Base-by-base conservation (phyloP, 1,139 yeast genomes). In the Arxiozyma bovina region DNA sequence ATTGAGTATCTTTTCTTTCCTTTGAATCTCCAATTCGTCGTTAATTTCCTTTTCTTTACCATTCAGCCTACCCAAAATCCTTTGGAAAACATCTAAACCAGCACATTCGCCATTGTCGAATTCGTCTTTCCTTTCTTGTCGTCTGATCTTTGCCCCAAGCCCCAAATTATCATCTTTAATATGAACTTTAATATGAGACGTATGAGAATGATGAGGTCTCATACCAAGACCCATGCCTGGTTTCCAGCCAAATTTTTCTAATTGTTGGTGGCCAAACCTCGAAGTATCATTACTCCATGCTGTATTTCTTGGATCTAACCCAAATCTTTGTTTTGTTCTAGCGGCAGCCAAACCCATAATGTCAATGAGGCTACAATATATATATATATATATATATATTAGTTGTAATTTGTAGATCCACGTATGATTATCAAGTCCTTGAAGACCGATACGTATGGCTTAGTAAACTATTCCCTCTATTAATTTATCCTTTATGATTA, bases 221-320 rank as follows among this genome's bases (percentile, higher is more conserved):
- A 81, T 68, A 2, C 99, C 99, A 25, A 93, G 77, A 4, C 99
- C 98, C 59, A 77, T 73, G 15, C 99, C 99, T 1, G 96, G 95
- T 53, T 75, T 77, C 99, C 99, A 93, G 15, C 99, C 99, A 68
- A 84, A 75, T 62, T 81, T 83, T 58, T 83, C 82, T 55, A 93
- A 70, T 69, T 90, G 90, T 64, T 85, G 82, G 68, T 87, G 96
- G 1, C 99, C 99, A 66, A 93, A 93, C 56, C 96, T 74, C 9
- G 77, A 75, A 0, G 87, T 85, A 63, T 93, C 83, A 67, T 90
- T 89, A 41, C 97, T 87, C 99, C 99, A 93, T 61, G 82, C 80
- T 4, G 96, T 90, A 66, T 93, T 93, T 64, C 98, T 77, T 20
- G 99, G 99, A 72, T 93, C 99, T 50, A 78, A 73, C 18, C 98